Conservation (phyloP, 768 basidiomycete species). For the Pisolithus sp. region DNA sequence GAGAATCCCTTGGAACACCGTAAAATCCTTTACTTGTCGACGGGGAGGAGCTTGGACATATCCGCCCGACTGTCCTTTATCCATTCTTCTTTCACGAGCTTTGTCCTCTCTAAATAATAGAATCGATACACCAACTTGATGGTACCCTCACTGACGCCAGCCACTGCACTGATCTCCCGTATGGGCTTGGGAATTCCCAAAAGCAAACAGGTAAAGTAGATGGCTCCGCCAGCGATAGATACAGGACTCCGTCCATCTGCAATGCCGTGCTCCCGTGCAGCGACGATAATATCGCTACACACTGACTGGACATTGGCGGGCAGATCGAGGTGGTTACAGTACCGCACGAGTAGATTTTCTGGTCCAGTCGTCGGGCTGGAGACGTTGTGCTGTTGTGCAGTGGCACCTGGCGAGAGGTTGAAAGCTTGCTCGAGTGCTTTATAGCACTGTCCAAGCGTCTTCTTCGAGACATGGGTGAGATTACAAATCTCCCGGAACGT, state of each 20-base stretch:
- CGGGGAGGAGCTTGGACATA: constrained; percentile 22
- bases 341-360: constrained; percentile 85
- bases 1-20: neutral
- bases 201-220: constrained; percentile 86
- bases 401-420: constrained; percentile 78
- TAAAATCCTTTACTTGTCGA: constrained; percentile 14
- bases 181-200: constrained; percentile 69
- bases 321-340: constrained; percentile 88
- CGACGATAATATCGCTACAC: constrained; percentile 75
- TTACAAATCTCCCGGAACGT: constrained; percentile 96
- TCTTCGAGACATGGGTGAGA: constrained; percentile 90
- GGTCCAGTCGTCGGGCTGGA: constrained; percentile 56
- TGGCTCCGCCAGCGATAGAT: constrained; percentile 96
- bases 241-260: constrained; percentile 93
- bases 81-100: constrained; percentile 82
- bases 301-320: constrained; percentile 78
- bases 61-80: constrained; percentile 72
- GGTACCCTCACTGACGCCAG: constrained; percentile 93
- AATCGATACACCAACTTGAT: constrained; percentile 85
- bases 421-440: constrained; percentile 85
- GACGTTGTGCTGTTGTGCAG: constrained; percentile 39
- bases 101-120: constrained; percentile 68
- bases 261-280: constrained; percentile 76
- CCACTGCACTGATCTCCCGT: constrained; percentile 84
- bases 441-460: constrained; percentile 90